Base-by-base conservation (phyloP, 2,329 filamentous ascomycete species). In the Rhynchosporium secalis region DNA sequence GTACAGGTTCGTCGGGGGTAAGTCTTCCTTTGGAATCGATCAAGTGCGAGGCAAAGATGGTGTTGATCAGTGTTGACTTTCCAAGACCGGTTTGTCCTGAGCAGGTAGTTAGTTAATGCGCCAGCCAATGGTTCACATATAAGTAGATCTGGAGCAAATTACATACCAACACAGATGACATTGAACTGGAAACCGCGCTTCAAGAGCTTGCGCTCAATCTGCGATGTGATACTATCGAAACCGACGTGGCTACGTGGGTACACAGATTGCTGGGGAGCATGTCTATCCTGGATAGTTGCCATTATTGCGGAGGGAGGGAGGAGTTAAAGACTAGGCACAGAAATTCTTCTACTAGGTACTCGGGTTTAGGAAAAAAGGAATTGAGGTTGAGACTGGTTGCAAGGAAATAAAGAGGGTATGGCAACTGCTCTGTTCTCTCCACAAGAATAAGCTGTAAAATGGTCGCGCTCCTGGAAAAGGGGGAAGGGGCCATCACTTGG, bases 101-200 rank as follows among this genome's bases (percentile, higher is more conserved):
- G 59, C 62, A 66, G 62, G 67, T 66, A 28, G 48, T 72, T 46
- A 71, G 70, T 20, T 64, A 55, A 52, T 64, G 58, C 58, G 54
- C 58, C 26, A 28, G 64, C 29, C 13, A 26, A 13, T 8, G 29
- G 10, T 60, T 6, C 38, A 40, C 10, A 54, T 15, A 13, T 59
- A 5, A 33, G 20, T 55, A 46, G 45, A 58, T 20, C n/a, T 38
- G 15, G 55, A 46, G 49, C 55, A 20, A 13, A 33, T 10, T 45
- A 88, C 94, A 78, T 84, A 98, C 95, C 95, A 78, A 98, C 95
- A 78, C 93, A 97, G 79, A 98, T 98, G 76, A 98, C 90, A 78
- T 99, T 99, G 87, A 99, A 99, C 81, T 99, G 95, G 81, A 99
- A 99, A 74, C 95, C 95, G 81, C 95, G 92, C 86, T 99, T 99